Evolutionary conservation across 2,329 filamentous ascomycete genomes (phyloP).

Genomic region (Colletotrichum navitas): DNA sequence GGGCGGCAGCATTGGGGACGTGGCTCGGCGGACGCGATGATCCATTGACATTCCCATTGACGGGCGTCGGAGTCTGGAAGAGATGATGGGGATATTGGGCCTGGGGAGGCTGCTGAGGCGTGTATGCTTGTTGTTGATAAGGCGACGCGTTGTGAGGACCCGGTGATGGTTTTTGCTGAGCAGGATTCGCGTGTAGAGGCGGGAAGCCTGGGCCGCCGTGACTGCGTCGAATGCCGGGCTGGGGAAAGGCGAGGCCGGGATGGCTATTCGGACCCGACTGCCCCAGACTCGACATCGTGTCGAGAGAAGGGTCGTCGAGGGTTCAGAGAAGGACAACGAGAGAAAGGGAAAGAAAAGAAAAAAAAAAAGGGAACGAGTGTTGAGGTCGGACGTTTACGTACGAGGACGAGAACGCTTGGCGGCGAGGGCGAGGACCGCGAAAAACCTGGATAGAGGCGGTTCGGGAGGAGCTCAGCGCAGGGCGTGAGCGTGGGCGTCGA

Average conservation of each 20-base stretch:
- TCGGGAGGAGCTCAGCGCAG: slow-evolving; percentile 4
- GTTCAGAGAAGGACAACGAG: slow-evolving; percentile 5
- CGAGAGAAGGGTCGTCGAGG: slow-evolving; percentile 32
- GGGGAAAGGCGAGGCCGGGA: slow-evolving; percentile 65
- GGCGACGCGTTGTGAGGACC: slow-evolving; percentile 67
- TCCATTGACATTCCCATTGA: slow-evolving; percentile 63
- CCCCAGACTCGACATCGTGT: slow-evolving; percentile 62
- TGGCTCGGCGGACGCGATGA: slow-evolving; percentile 60
- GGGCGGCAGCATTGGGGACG: slow-evolving; percentile 61
- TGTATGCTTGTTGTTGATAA: slow-evolving; percentile 67
- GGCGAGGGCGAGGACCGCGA: not conserved
- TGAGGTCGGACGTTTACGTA: slow-evolving; percentile 11
- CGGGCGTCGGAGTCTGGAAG: slow-evolving; percentile 61
- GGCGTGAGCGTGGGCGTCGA: slow-evolving; percentile 17
- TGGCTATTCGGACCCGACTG: slow-evolving; percentile 65
- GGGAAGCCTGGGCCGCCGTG: slow-evolving; percentile 52
- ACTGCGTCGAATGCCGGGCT: slow-evolving; percentile 63
- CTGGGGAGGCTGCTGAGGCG: slow-evolving; percentile 63
- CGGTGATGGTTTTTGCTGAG: slow-evolving; percentile 66
- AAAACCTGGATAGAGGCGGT: not conserved
- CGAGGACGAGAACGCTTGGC: slow-evolving; percentile 2
- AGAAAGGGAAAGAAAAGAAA: not conserved
- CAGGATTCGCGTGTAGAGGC: slow-evolving; percentile 62
- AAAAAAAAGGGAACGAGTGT: slow-evolving; percentile 8
- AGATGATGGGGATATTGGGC: slow-evolving; percentile 65